Conservation (phyloP, 495 filamentous ascomycete genomes). For the Xylaria palmicola region DNA sequence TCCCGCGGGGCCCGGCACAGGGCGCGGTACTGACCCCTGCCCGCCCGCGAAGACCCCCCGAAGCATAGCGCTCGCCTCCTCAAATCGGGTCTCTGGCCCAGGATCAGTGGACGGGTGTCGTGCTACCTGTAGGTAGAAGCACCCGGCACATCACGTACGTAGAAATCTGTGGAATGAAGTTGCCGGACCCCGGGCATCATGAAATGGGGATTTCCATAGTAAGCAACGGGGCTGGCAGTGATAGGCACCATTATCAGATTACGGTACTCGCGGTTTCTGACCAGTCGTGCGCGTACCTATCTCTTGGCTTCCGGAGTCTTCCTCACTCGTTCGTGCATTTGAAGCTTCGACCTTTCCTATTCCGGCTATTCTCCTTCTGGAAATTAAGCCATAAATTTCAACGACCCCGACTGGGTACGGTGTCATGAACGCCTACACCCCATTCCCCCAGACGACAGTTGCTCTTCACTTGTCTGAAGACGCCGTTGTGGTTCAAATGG, state of each 20-base stretch:
- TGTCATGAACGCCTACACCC: too few relatives aligned
- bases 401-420: too few relatives aligned
- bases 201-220: constrained; percentile 6
- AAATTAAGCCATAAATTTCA: neutral
- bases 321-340: neutral
- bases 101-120: too few relatives aligned
- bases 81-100: too few relatives aligned
- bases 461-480: too few relatives aligned
- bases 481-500: too few relatives aligned
- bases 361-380: neutral
- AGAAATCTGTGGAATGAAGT: neutral
- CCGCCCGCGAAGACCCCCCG: neutral
- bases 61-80: too few relatives aligned
- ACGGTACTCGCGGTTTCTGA: neutral
- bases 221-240: constrained; percentile 1
- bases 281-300: neutral
- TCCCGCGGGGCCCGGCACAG: constrained; percentile 10
- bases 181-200: neutral
- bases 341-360: neutral
- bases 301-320: neutral
- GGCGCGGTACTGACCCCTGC: neutral
- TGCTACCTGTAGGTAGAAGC: too few relatives aligned
- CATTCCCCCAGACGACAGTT: too few relatives aligned
- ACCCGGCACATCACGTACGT: too few relatives aligned
- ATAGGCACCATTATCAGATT: neutral